These are phyloP conservation scores for Pilatotrama ljubarskyi DNA, from an alignment of 768 basidiomycete genomes.

Conservation along the genomic window DNA sequence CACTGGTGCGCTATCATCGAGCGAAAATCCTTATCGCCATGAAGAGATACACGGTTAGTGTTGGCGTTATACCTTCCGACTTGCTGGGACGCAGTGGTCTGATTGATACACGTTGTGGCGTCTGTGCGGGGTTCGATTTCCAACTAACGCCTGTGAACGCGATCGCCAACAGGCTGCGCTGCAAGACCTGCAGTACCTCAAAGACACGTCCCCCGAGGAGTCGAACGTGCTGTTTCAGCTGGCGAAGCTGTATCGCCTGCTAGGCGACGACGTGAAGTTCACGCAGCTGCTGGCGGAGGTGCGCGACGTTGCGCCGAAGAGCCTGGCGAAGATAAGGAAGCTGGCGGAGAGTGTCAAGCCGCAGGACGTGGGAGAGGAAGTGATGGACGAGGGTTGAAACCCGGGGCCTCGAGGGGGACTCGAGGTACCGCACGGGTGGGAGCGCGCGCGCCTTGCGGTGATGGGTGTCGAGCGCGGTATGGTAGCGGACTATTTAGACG, in stretches of 20 bases:
- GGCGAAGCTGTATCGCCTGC: slow-evolving; percentile 84
- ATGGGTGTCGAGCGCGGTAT: neutral
- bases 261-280: slow-evolving; percentile 77
- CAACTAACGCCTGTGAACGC: neutral
- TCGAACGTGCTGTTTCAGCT: slow-evolving; percentile 97
- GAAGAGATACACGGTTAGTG: slow-evolving; percentile 77
- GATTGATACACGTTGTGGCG: slow-evolving; percentile 23
- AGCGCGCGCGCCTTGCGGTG: neutral
- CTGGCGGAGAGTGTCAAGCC: slow-evolving; percentile 71
- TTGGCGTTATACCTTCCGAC: slow-evolving; percentile 20
- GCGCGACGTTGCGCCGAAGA: slow-evolving; percentile 93
- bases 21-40: slow-evolving; percentile 88
- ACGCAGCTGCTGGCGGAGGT: slow-evolving; percentile 86
- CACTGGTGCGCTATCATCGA: slow-evolving; percentile 91
- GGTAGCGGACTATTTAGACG: neutral
- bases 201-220: slow-evolving; percentile 87
- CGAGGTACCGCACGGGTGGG: slow-evolving; percentile 13
- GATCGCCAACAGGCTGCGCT: slow-evolving; percentile 63
- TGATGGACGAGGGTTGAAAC: slow-evolving; percentile 74
- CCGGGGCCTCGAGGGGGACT: slow-evolving; percentile 1
- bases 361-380: slow-evolving; percentile 51
- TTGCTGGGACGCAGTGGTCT: slow-evolving; percentile 65
- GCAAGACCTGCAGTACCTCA: slow-evolving; percentile 75
- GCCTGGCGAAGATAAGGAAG: slow-evolving; percentile 78
- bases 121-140: slow-evolving; percentile 5